Percentiles rank a stretch among this genome's conserved stretches.
These are phyloP conservation scores for Leishmania gerbilli DNA, from an alignment of 208 protist genomes.

Conservation along the genomic window DNA sequence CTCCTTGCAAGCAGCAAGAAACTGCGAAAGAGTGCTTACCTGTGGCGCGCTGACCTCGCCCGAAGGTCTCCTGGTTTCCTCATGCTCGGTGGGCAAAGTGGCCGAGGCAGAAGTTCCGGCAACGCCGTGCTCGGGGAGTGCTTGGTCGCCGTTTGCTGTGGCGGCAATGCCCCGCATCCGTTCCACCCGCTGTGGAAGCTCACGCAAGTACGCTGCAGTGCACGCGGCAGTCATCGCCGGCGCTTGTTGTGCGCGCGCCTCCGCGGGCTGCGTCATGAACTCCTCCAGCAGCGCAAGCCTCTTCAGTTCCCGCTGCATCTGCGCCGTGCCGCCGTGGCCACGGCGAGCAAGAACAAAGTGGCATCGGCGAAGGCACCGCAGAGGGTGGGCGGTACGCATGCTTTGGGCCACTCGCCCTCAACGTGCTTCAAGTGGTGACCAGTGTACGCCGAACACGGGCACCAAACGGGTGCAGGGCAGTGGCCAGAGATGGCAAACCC, in stretches of 20 bases:
- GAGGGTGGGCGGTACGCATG: conserved; percentile 2
- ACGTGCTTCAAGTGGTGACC: background rate
- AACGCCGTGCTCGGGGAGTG: background rate
- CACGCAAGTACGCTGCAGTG: conserved; percentile 28
- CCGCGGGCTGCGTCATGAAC: conserved; percentile 11
- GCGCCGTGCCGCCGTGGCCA: conserved; percentile 33
- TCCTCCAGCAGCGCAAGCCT: conserved; percentile 36
- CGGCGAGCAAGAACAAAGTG: conserved; percentile 17
- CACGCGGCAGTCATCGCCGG: background rate
- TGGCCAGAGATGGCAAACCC: background rate
- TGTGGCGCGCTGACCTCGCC: conserved; percentile 1
- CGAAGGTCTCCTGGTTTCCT: background rate
- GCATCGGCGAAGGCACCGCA: background rate
- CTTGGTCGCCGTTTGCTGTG: background rate
- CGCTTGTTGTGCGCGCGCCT: conserved; percentile 5
- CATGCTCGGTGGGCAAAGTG: background rate
- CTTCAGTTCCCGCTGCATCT: conserved; percentile 29
- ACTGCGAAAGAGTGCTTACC: conserved; percentile 57
- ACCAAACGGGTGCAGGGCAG: background rate
- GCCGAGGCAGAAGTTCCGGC: background rate
- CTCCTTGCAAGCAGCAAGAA: conserved; percentile 58
- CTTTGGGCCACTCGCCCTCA: no score
- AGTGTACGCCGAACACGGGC: background rate
- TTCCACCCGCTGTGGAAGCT: conserved; percentile 24
- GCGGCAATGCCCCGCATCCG: background rate